phyloP scores from a whole-genome alignment of 768 basidiomycete species.

The Tephrocybe sp. region DNA sequence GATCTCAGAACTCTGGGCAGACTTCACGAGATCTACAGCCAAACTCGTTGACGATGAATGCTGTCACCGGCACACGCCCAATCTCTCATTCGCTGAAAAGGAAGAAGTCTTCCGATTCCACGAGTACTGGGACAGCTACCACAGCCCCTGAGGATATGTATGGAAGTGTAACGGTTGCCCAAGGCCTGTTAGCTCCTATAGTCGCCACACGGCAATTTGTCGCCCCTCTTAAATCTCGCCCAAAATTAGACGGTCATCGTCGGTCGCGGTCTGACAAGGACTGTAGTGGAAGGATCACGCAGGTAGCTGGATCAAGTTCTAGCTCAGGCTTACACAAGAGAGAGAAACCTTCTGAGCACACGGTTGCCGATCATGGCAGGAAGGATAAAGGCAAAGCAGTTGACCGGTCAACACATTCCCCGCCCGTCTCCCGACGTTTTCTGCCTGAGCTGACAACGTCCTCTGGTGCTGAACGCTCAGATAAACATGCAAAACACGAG shows the following conservation, averaged over 20 bases:
- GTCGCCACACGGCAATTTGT: neutral
- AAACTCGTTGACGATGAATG: neutral
- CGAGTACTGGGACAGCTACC: conserved; percentile 12
- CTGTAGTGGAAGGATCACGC: neutral
- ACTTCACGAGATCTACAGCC: neutral
- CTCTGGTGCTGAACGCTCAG: conserved; percentile 11
- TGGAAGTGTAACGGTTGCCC: neutral
- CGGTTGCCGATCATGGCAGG: conserved; percentile 4
- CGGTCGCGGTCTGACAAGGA: conserved; percentile 4
- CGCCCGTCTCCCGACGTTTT: conserved; percentile 12
- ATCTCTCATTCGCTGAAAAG: conserved; percentile 18
- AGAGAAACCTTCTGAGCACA: conserved; percentile 1
- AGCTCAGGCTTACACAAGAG: neutral
- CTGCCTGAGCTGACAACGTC: conserved; percentile 1
- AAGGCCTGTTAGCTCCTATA: neutral
- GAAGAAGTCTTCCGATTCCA: conserved; percentile 20
- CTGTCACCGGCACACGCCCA: neutral
- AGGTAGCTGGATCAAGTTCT: neutral
- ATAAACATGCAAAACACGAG: conserved; percentile 12
- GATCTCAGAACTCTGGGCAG: neutral
- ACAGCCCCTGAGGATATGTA: conserved; percentile 12
- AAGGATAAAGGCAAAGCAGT: conserved; percentile 22
- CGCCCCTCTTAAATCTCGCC: conserved; percentile 6
- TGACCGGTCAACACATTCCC: conserved; percentile 6
- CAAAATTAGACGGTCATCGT: conserved; percentile 2